Conservation (phyloP, 148 eudicot species). For the Spergularia marina region DNA sequence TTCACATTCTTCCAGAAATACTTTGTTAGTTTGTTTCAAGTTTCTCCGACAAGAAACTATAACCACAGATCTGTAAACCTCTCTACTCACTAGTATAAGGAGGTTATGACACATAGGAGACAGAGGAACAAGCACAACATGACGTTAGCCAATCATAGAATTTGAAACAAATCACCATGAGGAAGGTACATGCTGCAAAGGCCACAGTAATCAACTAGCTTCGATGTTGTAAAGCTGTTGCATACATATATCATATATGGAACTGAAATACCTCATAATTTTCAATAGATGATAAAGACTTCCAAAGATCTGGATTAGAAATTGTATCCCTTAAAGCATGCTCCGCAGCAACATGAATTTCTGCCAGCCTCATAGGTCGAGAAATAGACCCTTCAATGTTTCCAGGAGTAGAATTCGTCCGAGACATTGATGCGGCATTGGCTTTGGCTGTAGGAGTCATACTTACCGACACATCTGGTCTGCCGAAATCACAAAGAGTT, state of each 20-base stretch:
- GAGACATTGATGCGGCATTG: constrained; percentile 52
- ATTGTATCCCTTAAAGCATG: constrained; percentile 76
- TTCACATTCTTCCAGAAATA: too few relatives aligned
- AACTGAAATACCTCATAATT: constrained; percentile 70
- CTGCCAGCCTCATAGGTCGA: constrained; percentile 94
- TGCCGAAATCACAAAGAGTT: constrained; percentile 37
- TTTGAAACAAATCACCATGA: not conserved
- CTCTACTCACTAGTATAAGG: not conserved
- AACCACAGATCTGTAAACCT: not conserved
- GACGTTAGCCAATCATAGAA: not conserved
- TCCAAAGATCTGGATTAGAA: constrained; percentile 65
- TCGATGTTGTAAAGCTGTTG: not conserved
- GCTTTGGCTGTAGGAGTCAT: constrained; percentile 39
- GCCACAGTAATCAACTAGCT: not conserved
- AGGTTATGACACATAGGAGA: not conserved
- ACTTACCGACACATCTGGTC: constrained; percentile 41
- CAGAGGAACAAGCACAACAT: constrained; percentile 2
- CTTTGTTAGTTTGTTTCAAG: not conserved
- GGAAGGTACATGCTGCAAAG: not conserved
- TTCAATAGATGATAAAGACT: constrained; percentile 69
- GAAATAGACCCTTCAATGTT: constrained; percentile 66
- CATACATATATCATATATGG: not conserved
- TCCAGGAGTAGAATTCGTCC: constrained; percentile 84
- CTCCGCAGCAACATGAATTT: constrained; percentile 87
- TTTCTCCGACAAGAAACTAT: constrained; percentile 9